Evolutionary conservation across 495 filamentous ascomycete species (phyloP).

Genomic region (Hyaloscypha bicolor): DNA sequence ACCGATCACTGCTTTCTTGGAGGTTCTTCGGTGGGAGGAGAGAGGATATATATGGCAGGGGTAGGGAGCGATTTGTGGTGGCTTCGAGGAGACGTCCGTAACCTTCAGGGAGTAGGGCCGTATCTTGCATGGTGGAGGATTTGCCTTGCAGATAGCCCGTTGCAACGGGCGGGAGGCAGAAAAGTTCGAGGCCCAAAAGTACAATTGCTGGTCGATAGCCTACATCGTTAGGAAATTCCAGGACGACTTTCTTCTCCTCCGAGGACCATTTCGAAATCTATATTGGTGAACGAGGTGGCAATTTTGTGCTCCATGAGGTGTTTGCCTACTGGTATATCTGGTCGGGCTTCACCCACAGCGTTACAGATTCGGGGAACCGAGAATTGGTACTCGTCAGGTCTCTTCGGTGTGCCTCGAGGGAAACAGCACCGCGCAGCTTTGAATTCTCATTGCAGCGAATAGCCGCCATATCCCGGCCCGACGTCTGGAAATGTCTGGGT

Average conservation of each 20-base stretch:
- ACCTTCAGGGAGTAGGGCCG: neutral
- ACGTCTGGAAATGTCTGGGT: too few relatives aligned
- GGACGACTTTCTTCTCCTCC: too few relatives aligned
- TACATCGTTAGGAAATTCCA: too few relatives aligned
- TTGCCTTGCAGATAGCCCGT: neutral
- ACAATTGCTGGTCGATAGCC: too few relatives aligned
- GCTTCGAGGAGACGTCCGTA: neutral
- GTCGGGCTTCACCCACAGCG: too few relatives aligned
- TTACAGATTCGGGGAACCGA: too few relatives aligned
- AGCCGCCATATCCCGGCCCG: neutral
- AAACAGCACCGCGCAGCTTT: neutral
- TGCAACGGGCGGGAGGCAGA: neutral
- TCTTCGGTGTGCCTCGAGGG: too few relatives aligned
- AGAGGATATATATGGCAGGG: neutral
- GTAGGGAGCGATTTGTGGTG: neutral
- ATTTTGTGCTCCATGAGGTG: too few relatives aligned
- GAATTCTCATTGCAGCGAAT: neutral
- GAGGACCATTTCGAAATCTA: too few relatives aligned
- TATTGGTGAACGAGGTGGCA: too few relatives aligned
- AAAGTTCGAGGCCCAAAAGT: neutral
- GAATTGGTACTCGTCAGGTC: too few relatives aligned
- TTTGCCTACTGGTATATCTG: too few relatives aligned
- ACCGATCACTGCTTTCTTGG: neutral
- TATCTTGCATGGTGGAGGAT: neutral
- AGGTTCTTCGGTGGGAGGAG: neutral